Evolutionary conservation across 169 alveolate genomes (phyloP).

Genomic region (Fabrea salina): DNA sequence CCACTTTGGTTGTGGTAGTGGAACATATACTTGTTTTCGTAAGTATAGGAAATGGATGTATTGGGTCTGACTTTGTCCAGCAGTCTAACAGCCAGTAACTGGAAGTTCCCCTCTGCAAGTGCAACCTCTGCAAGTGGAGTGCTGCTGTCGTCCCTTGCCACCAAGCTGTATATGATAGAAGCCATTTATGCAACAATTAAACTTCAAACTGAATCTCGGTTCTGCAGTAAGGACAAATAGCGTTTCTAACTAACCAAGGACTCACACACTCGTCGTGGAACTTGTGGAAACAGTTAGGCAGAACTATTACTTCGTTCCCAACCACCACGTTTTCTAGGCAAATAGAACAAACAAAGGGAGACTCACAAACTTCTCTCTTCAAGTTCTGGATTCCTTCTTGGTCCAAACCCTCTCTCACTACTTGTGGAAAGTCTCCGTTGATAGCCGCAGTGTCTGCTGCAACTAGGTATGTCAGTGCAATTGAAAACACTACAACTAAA

Average conservation of each 20-base stretch:
- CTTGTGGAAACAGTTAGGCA: constrained; percentile 25
- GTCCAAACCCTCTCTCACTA: not conserved
- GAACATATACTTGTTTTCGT: constrained; percentile 20
- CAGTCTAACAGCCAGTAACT: not conserved
- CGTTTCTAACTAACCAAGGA: constrained; percentile 9
- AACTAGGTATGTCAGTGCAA: not conserved
- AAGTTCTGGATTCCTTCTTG: not conserved
- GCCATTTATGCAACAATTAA: too few species aligned
- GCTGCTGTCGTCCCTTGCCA: constrained; percentile 6
- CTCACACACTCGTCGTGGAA: constrained; percentile 19
- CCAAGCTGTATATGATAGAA: constrained; percentile 13
- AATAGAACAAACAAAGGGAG: not conserved
- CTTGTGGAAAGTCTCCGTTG: not conserved
- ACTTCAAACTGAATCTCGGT: too few species aligned
- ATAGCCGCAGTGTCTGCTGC: too few species aligned
- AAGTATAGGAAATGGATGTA: constrained; percentile 21
- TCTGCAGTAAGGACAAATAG: constrained; percentile 34
- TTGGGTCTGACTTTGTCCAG: constrained; percentile 9
- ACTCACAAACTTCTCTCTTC: not conserved
- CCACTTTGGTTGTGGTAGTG: constrained; percentile 26
- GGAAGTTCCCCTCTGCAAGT: constrained; percentile 25
- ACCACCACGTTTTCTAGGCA: constrained; percentile 9
- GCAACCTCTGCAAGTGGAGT: not conserved
- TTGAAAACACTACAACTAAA: not conserved
- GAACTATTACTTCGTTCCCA: not conserved